Base-by-base conservation (phyloP, 2,329 filamentous ascomycete genomes). In the Thelonectria blattea region DNA sequence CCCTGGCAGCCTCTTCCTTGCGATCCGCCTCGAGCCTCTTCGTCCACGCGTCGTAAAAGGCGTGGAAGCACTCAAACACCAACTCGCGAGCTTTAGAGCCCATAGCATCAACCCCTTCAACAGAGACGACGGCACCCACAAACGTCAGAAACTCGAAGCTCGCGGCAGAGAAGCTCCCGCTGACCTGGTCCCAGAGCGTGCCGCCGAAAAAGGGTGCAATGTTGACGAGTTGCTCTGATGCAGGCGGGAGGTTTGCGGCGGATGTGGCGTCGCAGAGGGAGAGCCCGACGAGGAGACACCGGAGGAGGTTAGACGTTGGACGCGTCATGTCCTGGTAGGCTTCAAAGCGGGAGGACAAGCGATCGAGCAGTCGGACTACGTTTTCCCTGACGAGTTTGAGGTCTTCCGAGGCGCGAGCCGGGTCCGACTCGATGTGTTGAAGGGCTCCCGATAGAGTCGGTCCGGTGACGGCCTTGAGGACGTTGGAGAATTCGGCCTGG, bases 271-370 rank as follows among this genome's bases (percentile, higher is more conserved):
- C 78, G 55, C 81, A 84, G 39, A 96, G 76, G 1, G 86, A 89
- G 32, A 96, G 76, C 3, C 92, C 93, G 61, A 96, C 80, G 65
- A 90, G 86, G 10, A 98, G 79, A 67, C 91, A 91, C 59, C 90
- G 87, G 45, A 98, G 80, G 64, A 97, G 90, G 53, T 90, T 91
- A 46, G 92, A 82, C 11, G 92, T 84, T 4, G 92, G 93, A 46
- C 85, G 82, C 0, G 90, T 91, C 67, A 98, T 86, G 71, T 99
- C 95, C 62, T 92, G 91, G 70, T 97, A 98, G 14, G 88, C 87
- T 41, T 88, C 84, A 71, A 93, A 96, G 37, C 87, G 83, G 30
- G 85, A 81, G 2, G 82, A 83, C 8, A 99, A 82, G 46, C 93
- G 86, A 55, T 83, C 80, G 51, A 91, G 85, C 41, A 97, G 85